Percentiles rank a stretch among this genome's conserved stretches.
These are phyloP conservation scores for Graphilbum sp. DNA, from an alignment of 2,329 filamentous ascomycete genomes.

Conservation along the genomic window DNA sequence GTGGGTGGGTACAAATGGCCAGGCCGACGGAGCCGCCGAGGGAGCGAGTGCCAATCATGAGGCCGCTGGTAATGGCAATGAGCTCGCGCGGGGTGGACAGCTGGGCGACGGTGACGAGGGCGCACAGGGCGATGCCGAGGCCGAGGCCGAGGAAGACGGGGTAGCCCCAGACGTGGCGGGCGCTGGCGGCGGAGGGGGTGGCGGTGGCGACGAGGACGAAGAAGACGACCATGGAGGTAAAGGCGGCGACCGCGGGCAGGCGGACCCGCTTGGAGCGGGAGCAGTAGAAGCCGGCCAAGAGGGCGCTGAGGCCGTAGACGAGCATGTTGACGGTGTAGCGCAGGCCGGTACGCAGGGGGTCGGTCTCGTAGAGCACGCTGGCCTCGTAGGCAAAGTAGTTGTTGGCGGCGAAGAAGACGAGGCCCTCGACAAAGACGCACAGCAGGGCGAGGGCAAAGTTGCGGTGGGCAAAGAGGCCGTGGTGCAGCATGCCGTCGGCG, in stretches of 20 bases:
- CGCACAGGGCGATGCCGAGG: slow-evolving; percentile 8
- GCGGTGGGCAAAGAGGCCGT: slow-evolving; percentile 20
- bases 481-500: slow-evolving; percentile 24
- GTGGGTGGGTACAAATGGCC: slow-evolving; percentile 19
- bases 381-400: slow-evolving; percentile 25
- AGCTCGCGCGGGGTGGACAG: slow-evolving; percentile 20
- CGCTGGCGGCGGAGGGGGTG: slow-evolving; percentile 9
- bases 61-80: slow-evolving; percentile 14
- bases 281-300: slow-evolving; percentile 17
- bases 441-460: slow-evolving; percentile 20
- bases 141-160: slow-evolving; percentile 8
- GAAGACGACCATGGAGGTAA: slow-evolving; percentile 13
- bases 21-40: slow-evolving; percentile 32
- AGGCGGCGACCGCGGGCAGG: slow-evolving; percentile 12
- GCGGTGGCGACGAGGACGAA: slow-evolving; percentile 18
- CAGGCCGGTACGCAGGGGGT: slow-evolving; percentile 15
- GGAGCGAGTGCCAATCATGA: slow-evolving; percentile 21
- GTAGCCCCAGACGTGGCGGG: slow-evolving; percentile 18
- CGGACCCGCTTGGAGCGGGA: slow-evolving; percentile 13
- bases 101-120: slow-evolving; percentile 13
- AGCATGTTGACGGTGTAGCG: slow-evolving; percentile 20
- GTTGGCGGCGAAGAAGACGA: slow-evolving; percentile 24
- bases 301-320: slow-evolving; percentile 13
- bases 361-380: slow-evolving; percentile 18
- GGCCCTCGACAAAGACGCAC: slow-evolving; percentile 21